Evolutionary conservation across 805 yeast species (phyloP).

Genomic region (Clavispora vitiphila): DNA sequence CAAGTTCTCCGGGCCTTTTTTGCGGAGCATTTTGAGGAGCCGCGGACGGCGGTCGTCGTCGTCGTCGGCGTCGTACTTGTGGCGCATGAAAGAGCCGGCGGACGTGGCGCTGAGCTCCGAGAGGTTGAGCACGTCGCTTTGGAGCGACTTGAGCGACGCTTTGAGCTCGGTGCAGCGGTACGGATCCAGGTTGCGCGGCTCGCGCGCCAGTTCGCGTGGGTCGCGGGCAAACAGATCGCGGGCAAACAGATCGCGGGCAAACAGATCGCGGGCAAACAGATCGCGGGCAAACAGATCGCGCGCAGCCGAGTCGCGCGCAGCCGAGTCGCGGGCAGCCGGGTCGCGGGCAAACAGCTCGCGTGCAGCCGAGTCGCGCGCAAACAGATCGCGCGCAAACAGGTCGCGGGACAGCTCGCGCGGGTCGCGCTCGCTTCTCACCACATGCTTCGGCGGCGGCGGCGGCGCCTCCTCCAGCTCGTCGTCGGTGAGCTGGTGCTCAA

Average conservation of each 20-base stretch:
- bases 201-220: conserved; percentile 34
- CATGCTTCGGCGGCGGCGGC: conserved; percentile 31
- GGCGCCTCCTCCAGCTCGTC: conserved; percentile 17
- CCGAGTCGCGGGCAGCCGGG: conserved; percentile 28
- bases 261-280: no score
- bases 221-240: conserved; percentile 21
- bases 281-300: background rate
- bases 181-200: conserved; percentile 23
- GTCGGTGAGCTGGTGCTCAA: conserved; percentile 15
- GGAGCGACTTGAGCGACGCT: conserved; percentile 37
- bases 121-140: conserved; percentile 41
- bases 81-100: conserved; percentile 80
- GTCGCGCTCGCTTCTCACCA: background rate
- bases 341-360: background rate
- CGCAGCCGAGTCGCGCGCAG: no score
- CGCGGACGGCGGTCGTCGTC: conserved; percentile 37
- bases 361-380: no score
- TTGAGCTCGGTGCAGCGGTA: conserved; percentile 32
- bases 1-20: conserved; percentile 27
- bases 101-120: conserved; percentile 85
- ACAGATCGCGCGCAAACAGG: no score
- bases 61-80: conserved; percentile 45
- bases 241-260: background rate
- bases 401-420: conserved; percentile 14
- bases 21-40: conserved; percentile 41